Conservation (phyloP, 306 rosid genomes). For the Phaseolus lunatus region DNA sequence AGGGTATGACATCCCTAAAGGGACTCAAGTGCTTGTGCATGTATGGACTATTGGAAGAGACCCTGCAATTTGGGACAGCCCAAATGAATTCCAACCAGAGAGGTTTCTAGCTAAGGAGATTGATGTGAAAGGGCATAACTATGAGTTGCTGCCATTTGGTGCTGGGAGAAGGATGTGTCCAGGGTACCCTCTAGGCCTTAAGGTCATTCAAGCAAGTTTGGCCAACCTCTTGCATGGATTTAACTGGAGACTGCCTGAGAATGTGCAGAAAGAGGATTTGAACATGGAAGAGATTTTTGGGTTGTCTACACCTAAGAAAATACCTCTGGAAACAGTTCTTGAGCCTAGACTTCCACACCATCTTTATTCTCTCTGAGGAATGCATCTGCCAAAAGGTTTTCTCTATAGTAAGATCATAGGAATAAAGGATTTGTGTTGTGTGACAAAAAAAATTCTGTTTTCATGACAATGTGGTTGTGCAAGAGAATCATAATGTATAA, state of each 20-base stretch:
- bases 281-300: constrained; percentile 81
- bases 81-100: constrained; percentile 67
- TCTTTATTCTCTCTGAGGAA: constrained; percentile 51
- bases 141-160: constrained; percentile 82
- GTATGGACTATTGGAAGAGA: constrained; percentile 77
- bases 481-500: no score
- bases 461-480: not conserved
- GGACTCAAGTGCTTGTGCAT: constrained; percentile 59
- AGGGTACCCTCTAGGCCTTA: constrained; percentile 76
- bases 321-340: constrained; percentile 52
- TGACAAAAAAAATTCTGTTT: not conserved
- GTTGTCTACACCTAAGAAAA: constrained; percentile 66
- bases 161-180: constrained; percentile 94
- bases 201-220: constrained; percentile 77
- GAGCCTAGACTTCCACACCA: constrained; percentile 73
- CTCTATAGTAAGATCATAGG: not conserved
- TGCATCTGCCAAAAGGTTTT: not conserved
- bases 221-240: constrained; percentile 89
- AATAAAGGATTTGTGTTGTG: not conserved
- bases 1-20: constrained; percentile 79
- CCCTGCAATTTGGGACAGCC: constrained; percentile 71
- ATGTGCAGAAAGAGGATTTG: constrained; percentile 59
- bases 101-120: constrained; percentile 64
- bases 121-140: constrained; percentile 78
- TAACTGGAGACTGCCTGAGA: constrained; percentile 64